Evolutionary conservation across 2,329 filamentous ascomycete species (phyloP).

Genomic region (Apiospora malaysiana): DNA sequence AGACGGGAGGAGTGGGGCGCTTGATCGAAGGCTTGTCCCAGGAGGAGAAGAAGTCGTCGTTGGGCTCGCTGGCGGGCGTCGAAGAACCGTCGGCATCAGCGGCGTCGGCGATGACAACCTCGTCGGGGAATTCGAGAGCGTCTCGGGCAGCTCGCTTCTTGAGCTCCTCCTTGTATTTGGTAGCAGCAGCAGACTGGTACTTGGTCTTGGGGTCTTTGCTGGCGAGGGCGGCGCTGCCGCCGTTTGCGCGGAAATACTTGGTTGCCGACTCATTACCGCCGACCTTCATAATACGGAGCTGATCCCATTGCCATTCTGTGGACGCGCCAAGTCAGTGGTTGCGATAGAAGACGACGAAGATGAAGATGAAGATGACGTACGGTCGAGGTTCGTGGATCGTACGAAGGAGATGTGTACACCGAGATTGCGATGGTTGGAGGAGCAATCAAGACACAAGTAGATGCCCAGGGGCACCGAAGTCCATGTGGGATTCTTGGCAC

Average conservation of each 20-base stretch:
- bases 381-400: conserved; percentile 95
- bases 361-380: conserved; percentile 62
- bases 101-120: conserved; percentile 84
- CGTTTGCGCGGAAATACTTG: conserved; percentile 97
- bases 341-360: not conserved
- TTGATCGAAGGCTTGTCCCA: conserved; percentile 99
- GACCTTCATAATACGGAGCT: conserved; percentile 96
- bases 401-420: conserved; percentile 99
- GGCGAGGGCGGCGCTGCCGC: conserved; percentile 88
- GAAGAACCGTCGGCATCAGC: conserved; percentile 66
- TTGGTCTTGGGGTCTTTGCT: conserved; percentile 98
- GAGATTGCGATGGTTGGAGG: conserved; percentile 94
- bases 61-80: conserved; percentile 81
- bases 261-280: conserved; percentile 97
- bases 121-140: conserved; percentile 83
- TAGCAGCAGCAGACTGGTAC: conserved; percentile 91
- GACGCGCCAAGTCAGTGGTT: conserved; percentile 6
- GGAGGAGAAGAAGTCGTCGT: conserved; percentile 97
- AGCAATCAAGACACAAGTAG: conserved; percentile 97
- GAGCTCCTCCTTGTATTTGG: conserved; percentile 97
- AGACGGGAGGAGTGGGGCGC: conserved; percentile 90
- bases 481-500: conserved; percentile 98
- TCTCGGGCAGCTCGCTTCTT: conserved; percentile 85
- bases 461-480: conserved; percentile 97
- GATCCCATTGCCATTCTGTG: conserved; percentile 97